These are phyloP conservation scores for Pestalotiopsis sp. DNA, from an alignment of 2,329 filamentous ascomycete species.

Conservation along the genomic window DNA sequence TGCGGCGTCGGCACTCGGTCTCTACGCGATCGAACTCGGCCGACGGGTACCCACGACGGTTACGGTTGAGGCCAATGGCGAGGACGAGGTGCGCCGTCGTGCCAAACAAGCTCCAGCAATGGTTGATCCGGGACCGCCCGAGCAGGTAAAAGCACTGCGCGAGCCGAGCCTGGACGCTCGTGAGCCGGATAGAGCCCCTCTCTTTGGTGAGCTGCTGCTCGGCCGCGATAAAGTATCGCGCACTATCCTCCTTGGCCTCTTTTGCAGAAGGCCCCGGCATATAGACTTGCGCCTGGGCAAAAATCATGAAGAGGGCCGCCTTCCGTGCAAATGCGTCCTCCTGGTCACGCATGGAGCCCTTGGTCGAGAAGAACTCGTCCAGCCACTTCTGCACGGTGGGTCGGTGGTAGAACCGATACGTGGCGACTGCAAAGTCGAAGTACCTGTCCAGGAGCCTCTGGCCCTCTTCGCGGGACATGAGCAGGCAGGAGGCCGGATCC, in stretches of 20 bases:
- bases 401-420: conserved; percentile 45
- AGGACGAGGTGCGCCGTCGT: conserved; percentile 40
- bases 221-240: conserved; percentile 21
- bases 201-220: conserved; percentile 29
- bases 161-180: conserved; percentile 33
- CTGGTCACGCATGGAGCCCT: conserved; percentile 39
- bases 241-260: conserved; percentile 3
- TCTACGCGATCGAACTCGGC: conserved; percentile 52
- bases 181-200: conserved; percentile 28
- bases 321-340: conserved; percentile 41
- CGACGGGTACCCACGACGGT: conserved; percentile 24
- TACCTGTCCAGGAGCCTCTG: conserved; percentile 36
- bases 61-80: conserved; percentile 42
- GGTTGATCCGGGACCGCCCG: conserved; percentile 46
- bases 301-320: conserved; percentile 40
- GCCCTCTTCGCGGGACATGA: conserved; percentile 36
- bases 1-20: conserved; percentile 48
- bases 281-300: conserved; percentile 52
- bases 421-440: conserved; percentile 45
- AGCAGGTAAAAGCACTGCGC: conserved; percentile 47
- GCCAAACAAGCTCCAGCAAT: conserved; percentile 50
- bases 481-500: conserved; percentile 43
- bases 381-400: conserved; percentile 45
- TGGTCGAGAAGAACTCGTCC: conserved; percentile 46
- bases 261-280: conserved; percentile 17